Evolutionary conservation across 208 protist genomes (phyloP), one percentile per base, ranked within the genome.

Genomic region (Leptomonas pyrrhocoris): DNA sequence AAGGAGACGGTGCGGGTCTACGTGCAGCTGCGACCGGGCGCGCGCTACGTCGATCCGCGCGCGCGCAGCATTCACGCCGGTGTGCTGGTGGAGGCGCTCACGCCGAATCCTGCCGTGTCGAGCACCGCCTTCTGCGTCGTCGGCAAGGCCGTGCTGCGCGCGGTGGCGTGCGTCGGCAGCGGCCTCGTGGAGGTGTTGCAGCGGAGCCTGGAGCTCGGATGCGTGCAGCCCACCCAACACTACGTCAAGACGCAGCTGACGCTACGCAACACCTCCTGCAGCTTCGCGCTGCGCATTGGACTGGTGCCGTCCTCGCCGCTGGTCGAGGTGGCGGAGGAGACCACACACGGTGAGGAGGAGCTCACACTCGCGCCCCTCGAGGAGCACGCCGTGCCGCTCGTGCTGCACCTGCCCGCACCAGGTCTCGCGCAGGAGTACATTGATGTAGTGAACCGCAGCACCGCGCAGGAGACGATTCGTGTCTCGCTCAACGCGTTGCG

Each of bases 1-100:
- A 71, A 86, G 55, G 86, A 92, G 57, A 90, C 81, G 30, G 64
- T 93, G 63, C 77, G 85, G 15, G 81, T 94, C 23, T 96, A 93
- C 72, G 83, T 91, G 23, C 77, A 84, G 34, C 88, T 89, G 68
- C 60, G 65, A 1, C 87, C 88, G 18, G 89, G 82, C 56, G 74
- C 84, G 27, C 82, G 86, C 46, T 75, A 81, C 43, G 64, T 74
- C 50, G 56, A 84, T 27, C 59, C 80, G 28, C 71, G 61, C 23
- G 81, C 80, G 31, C 80, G 87, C 16, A 56, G 77, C 13, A 74
- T 93, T 21, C 74, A 68, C 25, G 86, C 78, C 25, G 91, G 91
- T n/a, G 77, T 94, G 27, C 64, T 93, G 8, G 75, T 96, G 12
- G 91, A 96, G 60, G 83, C 85, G 0, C 73, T 96, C 15, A 70